These are phyloP conservation scores for Termitomyces sp. DNA, from an alignment of 768 basidiomycete species.

Conservation along the genomic window DNA sequence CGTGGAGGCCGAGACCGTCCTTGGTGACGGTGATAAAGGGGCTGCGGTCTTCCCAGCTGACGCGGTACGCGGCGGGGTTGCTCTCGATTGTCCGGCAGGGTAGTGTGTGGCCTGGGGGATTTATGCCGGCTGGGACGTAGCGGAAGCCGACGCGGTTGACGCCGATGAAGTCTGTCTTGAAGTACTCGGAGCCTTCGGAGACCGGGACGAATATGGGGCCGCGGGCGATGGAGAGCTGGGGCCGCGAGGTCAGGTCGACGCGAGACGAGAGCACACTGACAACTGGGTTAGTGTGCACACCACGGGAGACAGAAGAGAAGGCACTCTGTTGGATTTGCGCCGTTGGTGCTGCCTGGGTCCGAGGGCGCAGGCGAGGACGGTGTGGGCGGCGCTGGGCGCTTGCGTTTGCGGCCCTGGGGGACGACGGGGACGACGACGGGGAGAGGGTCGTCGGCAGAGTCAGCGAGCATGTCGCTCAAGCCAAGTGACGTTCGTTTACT, in stretches of 20 bases:
- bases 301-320: background rate
- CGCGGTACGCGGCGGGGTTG: conserved; percentile 60
- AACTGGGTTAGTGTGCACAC: conserved; percentile 6
- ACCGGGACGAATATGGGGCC: conserved; percentile 64
- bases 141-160: conserved; percentile 76
- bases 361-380: conserved; percentile 58
- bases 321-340: conserved; percentile 30
- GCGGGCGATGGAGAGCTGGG: conserved; percentile 69
- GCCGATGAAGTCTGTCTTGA: conserved; percentile 65
- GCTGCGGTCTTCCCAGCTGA: conserved; percentile 91
- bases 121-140: conserved; percentile 76
- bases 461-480: background rate
- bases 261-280: conserved; percentile 54
- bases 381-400: conserved; percentile 41
- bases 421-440: background rate
- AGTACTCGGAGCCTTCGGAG: conserved; percentile 51
- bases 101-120: conserved; percentile 46
- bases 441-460: conserved; percentile 17
- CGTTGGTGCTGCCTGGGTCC: conserved; percentile 33
- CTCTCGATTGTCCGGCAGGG: conserved; percentile 82
- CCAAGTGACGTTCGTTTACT: background rate
- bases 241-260: conserved; percentile 64
- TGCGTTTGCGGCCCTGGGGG: conserved; percentile 43
- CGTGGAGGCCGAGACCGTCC: conserved; percentile 70
- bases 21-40: conserved; percentile 73